Percentiles rank a stretch among this genome's conserved stretches.
phyloP scores from a whole-genome alignment of 805 yeast genomes.

The Saturnispora besseyi region DNA sequence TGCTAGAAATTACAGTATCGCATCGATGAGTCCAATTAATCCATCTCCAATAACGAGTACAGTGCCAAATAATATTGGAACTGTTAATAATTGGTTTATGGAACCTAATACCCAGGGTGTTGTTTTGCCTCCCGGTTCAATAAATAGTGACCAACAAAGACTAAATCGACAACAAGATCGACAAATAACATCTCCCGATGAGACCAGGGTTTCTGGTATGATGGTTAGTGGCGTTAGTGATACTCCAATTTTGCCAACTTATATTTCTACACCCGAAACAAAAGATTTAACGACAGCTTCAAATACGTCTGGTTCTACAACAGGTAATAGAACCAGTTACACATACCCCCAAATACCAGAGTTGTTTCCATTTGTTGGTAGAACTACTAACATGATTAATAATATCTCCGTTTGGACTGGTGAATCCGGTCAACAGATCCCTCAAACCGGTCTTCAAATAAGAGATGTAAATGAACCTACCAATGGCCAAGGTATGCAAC shows the following conservation, averaged over 20 bases:
- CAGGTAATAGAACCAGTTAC: constrained; percentile 3
- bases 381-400: constrained; percentile 52
- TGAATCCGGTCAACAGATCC: constrained; percentile 34
- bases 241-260: neutral
- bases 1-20: neutral
- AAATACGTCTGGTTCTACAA: constrained; percentile 4
- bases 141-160: neutral
- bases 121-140: neutral
- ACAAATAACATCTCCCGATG: neutral
- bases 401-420: constrained; percentile 56
- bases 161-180: neutral
- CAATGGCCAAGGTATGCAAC: constrained; percentile 2
- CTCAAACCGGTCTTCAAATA: constrained; percentile 28
- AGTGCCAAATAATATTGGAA: neutral
- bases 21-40: constrained; percentile 4
- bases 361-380: constrained; percentile 31
- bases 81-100: constrained; percentile 5
- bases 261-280: constrained; percentile 1
- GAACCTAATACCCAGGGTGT: neutral
- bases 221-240: neutral
- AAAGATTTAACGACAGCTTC: neutral
- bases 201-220: neutral
- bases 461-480: constrained; percentile 12
- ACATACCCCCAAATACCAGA: constrained; percentile 17
- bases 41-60: neutral